Conservation (phyloP, 2,329 filamentous ascomycete species). For the Alternaria ventricosa region DNA sequence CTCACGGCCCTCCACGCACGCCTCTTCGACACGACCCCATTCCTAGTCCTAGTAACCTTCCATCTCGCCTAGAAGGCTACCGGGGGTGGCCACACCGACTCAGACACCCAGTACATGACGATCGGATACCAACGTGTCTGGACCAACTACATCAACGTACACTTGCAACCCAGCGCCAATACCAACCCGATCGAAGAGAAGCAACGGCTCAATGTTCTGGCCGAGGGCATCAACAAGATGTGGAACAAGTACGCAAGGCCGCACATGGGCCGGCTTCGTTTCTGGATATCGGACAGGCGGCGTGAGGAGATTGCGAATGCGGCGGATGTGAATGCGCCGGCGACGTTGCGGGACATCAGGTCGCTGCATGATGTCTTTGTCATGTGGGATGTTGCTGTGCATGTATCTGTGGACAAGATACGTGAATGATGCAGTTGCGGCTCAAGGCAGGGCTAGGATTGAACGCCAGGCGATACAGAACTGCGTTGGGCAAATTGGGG, state of each 20-base stretch:
- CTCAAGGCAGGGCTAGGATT: not conserved
- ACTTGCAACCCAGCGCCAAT: slow-evolving; percentile 26
- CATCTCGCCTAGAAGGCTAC: not conserved
- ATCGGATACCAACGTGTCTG: not conserved
- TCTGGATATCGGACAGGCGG: not conserved
- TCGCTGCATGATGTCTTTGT: slow-evolving; percentile 37
- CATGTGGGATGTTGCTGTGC: slow-evolving; percentile 33
- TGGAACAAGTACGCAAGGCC: slow-evolving; percentile 26
- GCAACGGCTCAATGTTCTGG: slow-evolving; percentile 15
- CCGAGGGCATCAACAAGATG: slow-evolving; percentile 9
- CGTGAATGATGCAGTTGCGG: slow-evolving; percentile 31
- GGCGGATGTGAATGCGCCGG: not conserved
- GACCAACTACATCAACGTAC: slow-evolving; percentile 32
- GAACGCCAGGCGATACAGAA: not conserved
- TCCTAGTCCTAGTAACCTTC: not conserved
- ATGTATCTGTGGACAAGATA: slow-evolving; percentile 28
- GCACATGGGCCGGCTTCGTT: not conserved
- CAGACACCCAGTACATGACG: not conserved
- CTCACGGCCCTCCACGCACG: not conserved
- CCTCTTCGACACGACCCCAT: not conserved
- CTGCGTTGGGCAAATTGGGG: not conserved
- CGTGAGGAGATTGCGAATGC: not conserved
- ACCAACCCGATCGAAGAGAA: slow-evolving; percentile 8
- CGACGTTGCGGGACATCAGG: slow-evolving; percentile 18
- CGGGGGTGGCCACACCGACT: not conserved